phyloP scores from a whole-genome alignment of 2,329 filamentous ascomycete species.

The Penicillium sp. region DNA sequence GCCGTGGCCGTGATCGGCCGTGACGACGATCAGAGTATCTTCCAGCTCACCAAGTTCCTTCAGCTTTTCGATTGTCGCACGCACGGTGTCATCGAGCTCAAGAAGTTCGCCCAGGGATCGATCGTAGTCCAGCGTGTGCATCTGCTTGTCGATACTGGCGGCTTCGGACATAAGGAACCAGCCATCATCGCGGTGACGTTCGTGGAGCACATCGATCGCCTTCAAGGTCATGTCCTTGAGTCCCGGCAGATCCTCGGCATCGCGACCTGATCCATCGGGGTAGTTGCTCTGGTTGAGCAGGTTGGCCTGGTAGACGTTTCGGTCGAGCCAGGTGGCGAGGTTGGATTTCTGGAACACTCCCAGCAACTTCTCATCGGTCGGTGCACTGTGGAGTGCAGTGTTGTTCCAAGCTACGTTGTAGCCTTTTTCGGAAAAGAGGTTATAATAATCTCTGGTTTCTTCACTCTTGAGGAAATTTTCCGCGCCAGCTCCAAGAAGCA shows the following conservation, averaged over 20 bases:
- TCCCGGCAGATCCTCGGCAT: conserved; percentile 75
- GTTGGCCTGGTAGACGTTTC: conserved; percentile 76
- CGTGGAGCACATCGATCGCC: conserved; percentile 75
- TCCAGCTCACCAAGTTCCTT: conserved; percentile 66
- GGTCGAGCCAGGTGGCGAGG: conserved; percentile 83
- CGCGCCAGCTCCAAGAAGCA: conserved; percentile 79
- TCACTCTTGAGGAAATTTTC: conserved; percentile 76
- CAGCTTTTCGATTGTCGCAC: conserved; percentile 72
- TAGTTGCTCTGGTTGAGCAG: conserved; percentile 66
- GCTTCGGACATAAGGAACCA: conserved; percentile 90
- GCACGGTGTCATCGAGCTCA: conserved; percentile 81
- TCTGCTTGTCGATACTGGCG: conserved; percentile 85
- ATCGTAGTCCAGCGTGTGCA: conserved; percentile 84
- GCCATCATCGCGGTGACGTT: conserved; percentile 65
- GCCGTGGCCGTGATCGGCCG: conserved; percentile 86
- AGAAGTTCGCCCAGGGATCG: conserved; percentile 81
- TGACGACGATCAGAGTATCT: conserved; percentile 76
- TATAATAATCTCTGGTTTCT: conserved; percentile 62
- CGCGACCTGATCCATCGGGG: conserved; percentile 63
- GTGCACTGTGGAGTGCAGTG: conserved; percentile 63
- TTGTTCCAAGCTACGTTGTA: conserved; percentile 75
- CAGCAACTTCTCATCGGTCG: conserved; percentile 64
- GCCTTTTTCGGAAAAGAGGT: conserved; percentile 68
- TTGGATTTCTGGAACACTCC: conserved; percentile 76
- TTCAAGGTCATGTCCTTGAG: conserved; percentile 90